These are phyloP conservation scores for Rhododendron griersonianum DNA, from an alignment of 148 eudicot species.

Conservation along the genomic window DNA sequence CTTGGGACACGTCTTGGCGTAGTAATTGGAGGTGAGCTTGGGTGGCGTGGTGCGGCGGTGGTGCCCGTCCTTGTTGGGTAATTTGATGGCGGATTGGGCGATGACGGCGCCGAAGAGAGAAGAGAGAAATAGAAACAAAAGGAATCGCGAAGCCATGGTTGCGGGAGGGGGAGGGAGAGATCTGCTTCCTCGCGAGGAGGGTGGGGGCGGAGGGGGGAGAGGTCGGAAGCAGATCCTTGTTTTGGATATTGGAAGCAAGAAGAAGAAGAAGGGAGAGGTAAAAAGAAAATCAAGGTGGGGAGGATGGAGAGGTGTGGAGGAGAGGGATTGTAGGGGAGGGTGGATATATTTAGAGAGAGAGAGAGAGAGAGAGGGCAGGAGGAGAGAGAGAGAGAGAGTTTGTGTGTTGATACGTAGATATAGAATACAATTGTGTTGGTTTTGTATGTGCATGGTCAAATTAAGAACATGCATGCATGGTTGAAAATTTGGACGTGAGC, in stretches of 20 bases:
- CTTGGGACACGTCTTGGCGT: conserved; percentile 2
- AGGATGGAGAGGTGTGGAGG: neutral
- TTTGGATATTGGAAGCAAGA: neutral
- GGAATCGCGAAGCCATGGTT: neutral
- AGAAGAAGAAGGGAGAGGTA: neutral
- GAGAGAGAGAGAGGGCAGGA: neutral
- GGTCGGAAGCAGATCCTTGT: neutral
- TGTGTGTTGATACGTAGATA: neutral
- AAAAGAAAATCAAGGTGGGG: neutral
- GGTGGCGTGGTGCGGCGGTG: neutral
- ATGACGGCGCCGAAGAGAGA: neutral
- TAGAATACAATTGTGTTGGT: neutral
- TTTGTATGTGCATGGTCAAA: neutral
- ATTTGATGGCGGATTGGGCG: neutral
- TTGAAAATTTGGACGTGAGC: neutral
- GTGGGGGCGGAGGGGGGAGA: neutral
- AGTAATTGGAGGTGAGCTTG: neutral
- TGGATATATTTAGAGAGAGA: neutral
- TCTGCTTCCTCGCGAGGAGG: neutral
- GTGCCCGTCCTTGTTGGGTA: neutral
- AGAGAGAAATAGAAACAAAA: neutral
- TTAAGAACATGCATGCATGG: neutral
- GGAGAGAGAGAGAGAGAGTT: neutral
- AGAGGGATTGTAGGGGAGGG: conserved; percentile 4
- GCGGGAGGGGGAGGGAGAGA: neutral